Evolutionary conservation across 2,329 filamentous ascomycete species (phyloP), one percentile per base, ranked within the genome.

Genomic region (Bipolaris cookei): DNA sequence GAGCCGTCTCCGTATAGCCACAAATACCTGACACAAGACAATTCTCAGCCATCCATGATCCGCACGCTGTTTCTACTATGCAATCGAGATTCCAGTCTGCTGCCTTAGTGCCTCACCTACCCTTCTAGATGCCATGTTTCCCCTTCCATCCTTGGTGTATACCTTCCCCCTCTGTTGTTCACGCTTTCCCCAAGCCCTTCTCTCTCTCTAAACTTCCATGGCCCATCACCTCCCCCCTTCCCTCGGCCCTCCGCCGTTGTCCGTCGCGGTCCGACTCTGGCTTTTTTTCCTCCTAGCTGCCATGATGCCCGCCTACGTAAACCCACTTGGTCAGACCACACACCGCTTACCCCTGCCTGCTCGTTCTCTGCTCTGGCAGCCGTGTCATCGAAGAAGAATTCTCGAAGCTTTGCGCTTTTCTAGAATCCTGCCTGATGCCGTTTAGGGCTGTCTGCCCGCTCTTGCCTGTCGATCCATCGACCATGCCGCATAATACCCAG

Each of bases 371-470:
- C 7, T 21, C 35, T 21, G 11, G 20, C 35, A 32, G 54, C 63
- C 66, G 64, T 70, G 64, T 61, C 42, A 35, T 59, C 45, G 30
- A 43, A 53, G 18, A 52, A 56, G 51, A 59, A 55, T 67, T 68
- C 65, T 54, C 62, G 67, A 69, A 69, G 45, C 44, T 52, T 56
- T 62, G 45, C 51, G 56, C 51, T 38, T 63, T 74, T 76, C 73
- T 65, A 71, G 73, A 75, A 75, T 62, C 45, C 62, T 75, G 55
- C 72, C 64, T 34, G 43, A 72, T 65, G 25, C 44, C 54, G 62
- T 20, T 41, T 68, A 69, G 59, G 45, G 52, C 60, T 49, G 54
- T 51, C 57, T 58, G 54, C 54, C 56, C 46, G 54, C 55, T 62
- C 61, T 65, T 63, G 62, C 59, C 51, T 44, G 68, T 65, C 64